phyloP scores from a whole-genome alignment of 176 grass and related monocot genomes.

The Hordeum vulgare region MorexV3_pseudomolecules_assembly NC_058520.1:620234334-620234833 shows the following conservation, averaged over 20 bases:
- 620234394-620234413: background rate
- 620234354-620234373: slow-evolving; percentile 45
- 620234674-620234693: slow-evolving; percentile 8
- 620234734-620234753: slow-evolving; percentile 37
- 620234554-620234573: no score
- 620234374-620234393: slow-evolving; percentile 28
- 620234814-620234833: background rate
- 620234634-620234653: slow-evolving; percentile 39
- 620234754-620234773: background rate
- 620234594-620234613: background rate
- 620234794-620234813: background rate
- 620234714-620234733: slow-evolving; percentile 39
- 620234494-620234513: slow-evolving; percentile 34
- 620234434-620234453: slow-evolving; percentile 12
- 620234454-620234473: slow-evolving; percentile 32
- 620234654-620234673: slow-evolving; percentile 20
- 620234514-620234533: slow-evolving; percentile 22
- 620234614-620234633: slow-evolving; percentile 20
- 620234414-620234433: background rate
- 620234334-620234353: slow-evolving; percentile 31
- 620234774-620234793: background rate
- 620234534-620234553: background rate
- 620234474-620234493: slow-evolving; percentile 45
- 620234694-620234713: slow-evolving; percentile 16
- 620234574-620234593: no score